These are phyloP conservation scores for Sequoiadendron giganteum DNA, from an alignment of 75 land plant species.

Conservation along the genomic window DNA sequence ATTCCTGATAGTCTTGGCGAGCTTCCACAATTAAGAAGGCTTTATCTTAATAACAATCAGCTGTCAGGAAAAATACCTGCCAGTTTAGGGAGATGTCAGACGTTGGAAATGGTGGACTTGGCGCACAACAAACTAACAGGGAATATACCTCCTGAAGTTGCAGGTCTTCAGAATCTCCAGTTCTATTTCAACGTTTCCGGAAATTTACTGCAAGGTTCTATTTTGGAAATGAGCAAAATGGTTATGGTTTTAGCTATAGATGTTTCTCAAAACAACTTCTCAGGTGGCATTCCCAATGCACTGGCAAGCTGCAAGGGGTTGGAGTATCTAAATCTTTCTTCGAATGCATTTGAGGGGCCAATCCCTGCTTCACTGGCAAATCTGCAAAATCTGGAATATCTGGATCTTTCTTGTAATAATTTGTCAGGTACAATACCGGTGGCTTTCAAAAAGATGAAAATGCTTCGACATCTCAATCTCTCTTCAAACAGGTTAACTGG, in stretches of 20 bases:
- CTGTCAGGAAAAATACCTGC: neutral
- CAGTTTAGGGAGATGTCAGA: neutral
- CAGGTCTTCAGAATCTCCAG: neutral
- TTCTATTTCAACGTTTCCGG: neutral
- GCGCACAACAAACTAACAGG: neutral
- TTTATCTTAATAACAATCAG: neutral
- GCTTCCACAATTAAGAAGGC: neutral
- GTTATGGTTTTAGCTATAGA: conserved; percentile 19
- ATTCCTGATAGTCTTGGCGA: neutral
- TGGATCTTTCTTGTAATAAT: conserved; percentile 34
- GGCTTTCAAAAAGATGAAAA: conserved; percentile 14
- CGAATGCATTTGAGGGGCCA: conserved; percentile 4
- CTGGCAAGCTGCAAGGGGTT: conserved; percentile 15
- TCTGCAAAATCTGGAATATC: conserved; percentile 17
- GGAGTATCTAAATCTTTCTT: conserved; percentile 20
- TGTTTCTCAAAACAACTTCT: conserved; percentile 18
- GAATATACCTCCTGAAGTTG: neutral
- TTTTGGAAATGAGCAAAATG: conserved; percentile 21
- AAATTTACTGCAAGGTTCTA: neutral
- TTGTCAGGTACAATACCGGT: conserved; percentile 25
- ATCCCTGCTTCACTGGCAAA: conserved; percentile 21
- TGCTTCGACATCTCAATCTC: conserved; percentile 3
- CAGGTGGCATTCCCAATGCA: conserved; percentile 20
- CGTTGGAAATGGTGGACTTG: neutral
- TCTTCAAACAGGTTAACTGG: conserved; percentile 15